Conservation (phyloP, 345 rosid genomes). For the Salix viminalis region DNA sequence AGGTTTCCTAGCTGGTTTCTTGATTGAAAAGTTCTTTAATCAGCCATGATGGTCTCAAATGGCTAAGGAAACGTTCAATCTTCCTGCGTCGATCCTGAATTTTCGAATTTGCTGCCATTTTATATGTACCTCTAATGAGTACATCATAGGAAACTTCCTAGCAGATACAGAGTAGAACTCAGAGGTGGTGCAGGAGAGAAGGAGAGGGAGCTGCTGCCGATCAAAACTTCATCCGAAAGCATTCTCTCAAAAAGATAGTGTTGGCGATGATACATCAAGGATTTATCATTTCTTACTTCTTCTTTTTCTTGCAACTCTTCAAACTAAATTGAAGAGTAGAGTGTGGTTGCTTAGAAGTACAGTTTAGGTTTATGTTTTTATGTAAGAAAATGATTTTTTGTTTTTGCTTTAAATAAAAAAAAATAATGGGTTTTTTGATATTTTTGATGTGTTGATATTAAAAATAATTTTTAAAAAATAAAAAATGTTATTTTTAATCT, state of each 20-base stretch:
- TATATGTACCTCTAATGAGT: conserved; percentile 21
- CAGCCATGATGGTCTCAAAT: background rate
- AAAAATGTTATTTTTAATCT: no score
- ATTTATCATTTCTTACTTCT: background rate
- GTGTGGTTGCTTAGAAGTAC: no score
- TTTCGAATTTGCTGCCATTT: conserved; percentile 14
- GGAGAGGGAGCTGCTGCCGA: background rate
- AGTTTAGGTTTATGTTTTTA: background rate
- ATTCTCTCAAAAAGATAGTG: background rate
- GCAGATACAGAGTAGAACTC: background rate
- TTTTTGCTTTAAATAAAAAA: no score
- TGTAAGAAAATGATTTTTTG: no score
- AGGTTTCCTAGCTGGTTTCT: background rate
- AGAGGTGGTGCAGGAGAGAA: background rate
- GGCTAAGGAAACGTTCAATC: background rate
- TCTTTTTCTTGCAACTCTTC: background rate
- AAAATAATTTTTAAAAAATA: no score
- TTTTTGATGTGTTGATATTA: no score
- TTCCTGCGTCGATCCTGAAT: background rate
- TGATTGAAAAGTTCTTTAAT: background rate
- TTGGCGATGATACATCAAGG: background rate
- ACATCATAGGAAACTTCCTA: conserved; percentile 41
- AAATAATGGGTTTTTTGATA: no score
- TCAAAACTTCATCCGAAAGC: conserved; percentile 4
- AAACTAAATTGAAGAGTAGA: background rate